Evolutionary conservation across 805 yeast species (phyloP).

Genomic region (Millerozyma acaciae): DNA sequence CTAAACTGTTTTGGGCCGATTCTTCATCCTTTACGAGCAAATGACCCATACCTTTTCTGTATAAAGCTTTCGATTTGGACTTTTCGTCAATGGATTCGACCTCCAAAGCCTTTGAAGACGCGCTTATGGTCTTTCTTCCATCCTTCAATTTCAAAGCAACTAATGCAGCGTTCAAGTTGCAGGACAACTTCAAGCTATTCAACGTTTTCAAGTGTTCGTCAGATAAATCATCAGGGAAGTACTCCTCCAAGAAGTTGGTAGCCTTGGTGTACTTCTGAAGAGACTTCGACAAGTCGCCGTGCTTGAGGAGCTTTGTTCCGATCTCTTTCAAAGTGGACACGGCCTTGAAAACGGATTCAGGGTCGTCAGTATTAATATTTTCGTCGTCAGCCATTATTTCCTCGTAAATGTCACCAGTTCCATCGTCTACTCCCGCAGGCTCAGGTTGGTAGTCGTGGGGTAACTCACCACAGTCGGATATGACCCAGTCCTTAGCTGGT

Average conservation of each 20-base stretch:
- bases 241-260: slow-evolving; percentile 61
- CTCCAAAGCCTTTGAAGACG: slow-evolving; percentile 65
- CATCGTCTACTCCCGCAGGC: slow-evolving; percentile 57
- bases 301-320: slow-evolving; percentile 74
- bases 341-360: slow-evolving; percentile 67
- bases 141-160: slow-evolving; percentile 63
- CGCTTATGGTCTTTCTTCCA: slow-evolving; percentile 50
- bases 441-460: slow-evolving; percentile 55
- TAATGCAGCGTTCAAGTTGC: slow-evolving; percentile 70
- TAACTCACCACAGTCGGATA: slow-evolving; percentile 76
- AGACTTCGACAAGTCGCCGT: slow-evolving; percentile 54
- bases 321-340: slow-evolving; percentile 64
- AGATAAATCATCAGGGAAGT: slow-evolving; percentile 65
- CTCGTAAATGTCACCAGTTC: slow-evolving; percentile 81
- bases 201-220: slow-evolving; percentile 50
- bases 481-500: slow-evolving; percentile 67
- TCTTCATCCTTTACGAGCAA: slow-evolving; percentile 62
- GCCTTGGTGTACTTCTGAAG: slow-evolving; percentile 72
- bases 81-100: slow-evolving; percentile 56
- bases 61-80: slow-evolving; percentile 78
- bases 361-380: slow-evolving; percentile 51
- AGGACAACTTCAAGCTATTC: slow-evolving; percentile 55
- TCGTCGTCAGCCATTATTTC: slow-evolving; percentile 73
- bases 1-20: slow-evolving; percentile 61
- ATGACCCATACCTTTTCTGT: slow-evolving; percentile 80